phyloP scores from a whole-genome alignment of 2,329 filamentous ascomycete species.

The Botrytis tulipae region DNA sequence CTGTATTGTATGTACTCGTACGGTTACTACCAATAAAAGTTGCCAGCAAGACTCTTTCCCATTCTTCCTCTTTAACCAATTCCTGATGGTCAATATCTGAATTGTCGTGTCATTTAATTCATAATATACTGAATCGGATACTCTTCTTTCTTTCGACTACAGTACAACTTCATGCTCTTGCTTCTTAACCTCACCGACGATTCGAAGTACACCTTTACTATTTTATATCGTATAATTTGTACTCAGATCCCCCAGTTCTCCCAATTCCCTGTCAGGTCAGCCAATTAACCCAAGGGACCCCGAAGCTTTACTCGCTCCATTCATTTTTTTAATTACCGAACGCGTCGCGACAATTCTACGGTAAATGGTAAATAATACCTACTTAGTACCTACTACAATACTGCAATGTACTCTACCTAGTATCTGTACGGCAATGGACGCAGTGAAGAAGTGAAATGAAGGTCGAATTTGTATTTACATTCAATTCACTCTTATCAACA shows the following conservation, averaged over 20 bases:
- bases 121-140: not conserved
- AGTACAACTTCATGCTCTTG: not conserved
- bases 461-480: not conserved
- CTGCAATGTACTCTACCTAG: not conserved
- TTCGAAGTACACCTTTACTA: not conserved
- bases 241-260: not conserved
- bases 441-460: not conserved
- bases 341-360: slow-evolving; percentile 25
- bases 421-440: not conserved
- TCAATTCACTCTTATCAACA: not conserved
- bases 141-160: not conserved
- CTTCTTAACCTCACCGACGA: not conserved
- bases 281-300: not conserved
- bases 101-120: not conserved
- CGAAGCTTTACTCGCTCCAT: not conserved
- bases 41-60: not conserved
- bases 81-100: not conserved
- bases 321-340: slow-evolving; percentile 20
- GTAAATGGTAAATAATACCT: not conserved
- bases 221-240: not conserved
- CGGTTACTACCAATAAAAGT: not conserved
- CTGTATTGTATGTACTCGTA: not conserved
- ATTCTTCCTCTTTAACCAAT: not conserved
- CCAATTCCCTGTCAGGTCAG: slow-evolving; percentile 2
- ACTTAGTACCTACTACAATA: too few species aligned